A percentile compares a stretch with the other conserved stretches of the same genome.
Conservation (phyloP, 768 basidiomycete species). For the Pleurotus djamor region DNA sequence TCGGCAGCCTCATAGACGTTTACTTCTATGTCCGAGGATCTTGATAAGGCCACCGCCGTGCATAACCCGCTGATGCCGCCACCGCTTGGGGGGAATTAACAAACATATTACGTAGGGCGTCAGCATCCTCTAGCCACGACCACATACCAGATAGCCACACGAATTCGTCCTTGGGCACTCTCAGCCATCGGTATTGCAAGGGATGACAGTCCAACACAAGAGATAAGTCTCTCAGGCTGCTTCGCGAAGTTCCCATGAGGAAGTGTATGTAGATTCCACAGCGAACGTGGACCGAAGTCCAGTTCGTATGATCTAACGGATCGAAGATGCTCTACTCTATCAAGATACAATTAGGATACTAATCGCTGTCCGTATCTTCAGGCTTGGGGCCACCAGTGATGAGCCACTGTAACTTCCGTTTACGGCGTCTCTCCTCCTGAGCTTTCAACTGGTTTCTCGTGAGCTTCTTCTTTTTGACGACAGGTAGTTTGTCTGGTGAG, state of each 20-base stretch:
- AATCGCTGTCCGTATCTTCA: constrained; percentile 77
- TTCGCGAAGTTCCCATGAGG: no score
- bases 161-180: constrained; percentile 9
- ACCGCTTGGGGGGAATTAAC: constrained; percentile 17
- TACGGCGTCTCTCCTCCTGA: constrained; percentile 79
- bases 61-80: constrained; percentile 41
- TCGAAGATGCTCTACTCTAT: background rate
- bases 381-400: constrained; percentile 79
- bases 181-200: background rate
- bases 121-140: background rate
- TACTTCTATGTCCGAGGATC: constrained; percentile 30
- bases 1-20: constrained; percentile 47
- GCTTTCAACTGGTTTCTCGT: constrained; percentile 91
- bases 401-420: constrained; percentile 83
- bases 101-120: background rate
- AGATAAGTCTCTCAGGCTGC: no score
- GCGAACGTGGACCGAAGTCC: no score
- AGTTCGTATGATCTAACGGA: background rate
- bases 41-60: constrained; percentile 36
- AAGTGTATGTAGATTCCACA: no score
- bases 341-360: background rate
- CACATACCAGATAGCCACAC: constrained; percentile 32
- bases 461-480: constrained; percentile 83
- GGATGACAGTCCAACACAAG: no score
- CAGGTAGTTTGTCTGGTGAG: constrained; percentile 21